Evolutionary conservation across 371 early-diverging fungal genomes (phyloP).

Genomic region (Synchytrium microbalum): DNA sequence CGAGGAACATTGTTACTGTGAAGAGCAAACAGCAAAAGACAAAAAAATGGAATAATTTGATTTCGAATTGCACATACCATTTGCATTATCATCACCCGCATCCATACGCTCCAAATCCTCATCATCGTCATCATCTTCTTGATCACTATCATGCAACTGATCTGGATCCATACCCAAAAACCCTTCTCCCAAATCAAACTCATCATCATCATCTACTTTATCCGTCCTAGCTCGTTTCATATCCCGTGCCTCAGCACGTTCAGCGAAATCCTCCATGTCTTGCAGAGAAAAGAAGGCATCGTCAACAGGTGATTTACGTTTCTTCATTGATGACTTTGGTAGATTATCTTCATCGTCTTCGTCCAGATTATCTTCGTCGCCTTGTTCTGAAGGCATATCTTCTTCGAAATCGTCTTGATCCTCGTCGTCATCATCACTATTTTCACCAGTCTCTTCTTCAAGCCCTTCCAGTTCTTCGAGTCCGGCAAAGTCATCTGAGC

Average conservation of each 20-base stretch:
- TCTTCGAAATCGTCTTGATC: slow-evolving; percentile 16
- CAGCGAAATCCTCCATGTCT: slow-evolving; percentile 45
- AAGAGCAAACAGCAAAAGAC: not conserved
- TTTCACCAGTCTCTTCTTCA: slow-evolving; percentile 40
- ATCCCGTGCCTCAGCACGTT: slow-evolving; percentile 34
- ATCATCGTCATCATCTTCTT: slow-evolving; percentile 18
- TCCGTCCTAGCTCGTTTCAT: slow-evolving; percentile 16
- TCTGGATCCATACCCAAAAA: slow-evolving; percentile 11
- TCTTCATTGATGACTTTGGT: slow-evolving; percentile 1
- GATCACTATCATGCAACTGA: slow-evolving; percentile 9
- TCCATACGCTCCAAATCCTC: slow-evolving; percentile 15
- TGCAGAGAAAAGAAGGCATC: slow-evolving; percentile 44
- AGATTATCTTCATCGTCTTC: slow-evolving; percentile 13
- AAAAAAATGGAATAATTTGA: not conserved
- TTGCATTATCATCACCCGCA: slow-evolving; percentile 30
- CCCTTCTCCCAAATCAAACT: slow-evolving; percentile 28
- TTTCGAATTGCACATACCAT: slow-evolving; percentile 19
- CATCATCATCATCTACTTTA: slow-evolving; percentile 18
- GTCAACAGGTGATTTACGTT: slow-evolving; percentile 17
- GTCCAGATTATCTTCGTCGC: slow-evolving; percentile 11
- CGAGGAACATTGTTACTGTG: not conserved
- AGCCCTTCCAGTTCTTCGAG: slow-evolving; percentile 47
- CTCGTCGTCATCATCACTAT: slow-evolving; percentile 21
- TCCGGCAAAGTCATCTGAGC: too few relatives aligned
- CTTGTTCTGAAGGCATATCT: slow-evolving; percentile 20